phyloP scores from a whole-genome alignment of 345 rosid species.

The Xanthoceras sorbifolium region DNA sequence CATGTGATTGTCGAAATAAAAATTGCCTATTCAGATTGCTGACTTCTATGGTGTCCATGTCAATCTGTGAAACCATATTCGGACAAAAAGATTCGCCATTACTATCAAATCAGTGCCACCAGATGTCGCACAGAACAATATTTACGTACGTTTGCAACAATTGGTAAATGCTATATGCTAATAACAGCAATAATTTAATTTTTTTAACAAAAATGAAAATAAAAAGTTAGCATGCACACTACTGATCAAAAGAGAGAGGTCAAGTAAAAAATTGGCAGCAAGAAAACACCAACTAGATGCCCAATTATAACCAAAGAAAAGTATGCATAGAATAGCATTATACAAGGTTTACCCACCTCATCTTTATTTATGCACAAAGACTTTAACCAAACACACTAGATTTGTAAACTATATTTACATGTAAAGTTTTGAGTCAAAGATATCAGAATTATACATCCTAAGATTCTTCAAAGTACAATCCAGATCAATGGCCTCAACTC shows the following conservation, averaged over 20 bases:
- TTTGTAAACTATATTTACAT: not conserved
- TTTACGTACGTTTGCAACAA: not conserved
- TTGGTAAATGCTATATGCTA: not conserved
- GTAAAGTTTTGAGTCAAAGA: not conserved
- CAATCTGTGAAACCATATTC: constrained; percentile 62
- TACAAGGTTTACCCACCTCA: not conserved
- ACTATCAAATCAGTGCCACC: not conserved
- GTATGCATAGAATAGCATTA: not conserved
- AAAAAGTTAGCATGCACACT: not conserved
- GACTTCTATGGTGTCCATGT: constrained; percentile 99
- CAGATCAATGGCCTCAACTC: not conserved
- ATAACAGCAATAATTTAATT: not conserved
- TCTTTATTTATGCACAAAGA: not conserved
- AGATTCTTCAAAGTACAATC: not conserved
- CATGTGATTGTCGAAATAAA: constrained; percentile 89
- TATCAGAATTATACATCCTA: not conserved
- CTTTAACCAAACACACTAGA: not conserved
- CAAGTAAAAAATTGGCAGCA: not conserved
- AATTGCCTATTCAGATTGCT: constrained; percentile 98
- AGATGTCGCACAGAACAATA: not conserved
- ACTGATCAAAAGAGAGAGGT: not conserved
- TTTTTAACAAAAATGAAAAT: not conserved
- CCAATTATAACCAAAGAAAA: not conserved
- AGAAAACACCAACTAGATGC: not conserved
- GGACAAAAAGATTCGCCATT: not conserved